Percentiles rank a stretch among this genome's conserved stretches.
Conservation (phyloP, 352 stramenopile genomes). For the Pythium phragmitis region DNA sequence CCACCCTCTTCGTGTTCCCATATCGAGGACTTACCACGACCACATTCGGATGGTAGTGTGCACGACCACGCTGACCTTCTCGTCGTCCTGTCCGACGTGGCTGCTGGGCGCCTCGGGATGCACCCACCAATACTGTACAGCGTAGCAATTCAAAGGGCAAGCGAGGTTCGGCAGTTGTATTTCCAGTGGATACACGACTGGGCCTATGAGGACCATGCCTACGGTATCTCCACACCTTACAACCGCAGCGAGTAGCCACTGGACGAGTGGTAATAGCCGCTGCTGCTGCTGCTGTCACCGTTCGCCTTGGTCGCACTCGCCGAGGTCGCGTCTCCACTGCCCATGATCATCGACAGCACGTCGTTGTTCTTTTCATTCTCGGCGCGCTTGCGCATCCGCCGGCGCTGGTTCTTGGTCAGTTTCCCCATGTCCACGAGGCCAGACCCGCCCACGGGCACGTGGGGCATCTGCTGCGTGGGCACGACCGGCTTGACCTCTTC, state of each 20-base stretch:
- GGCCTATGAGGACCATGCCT: too few relatives aligned
- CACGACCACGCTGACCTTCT: too few relatives aligned
- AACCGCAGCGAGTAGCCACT: slow-evolving; percentile 66
- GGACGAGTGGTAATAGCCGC: slow-evolving; percentile 66
- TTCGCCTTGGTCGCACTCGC: slow-evolving; percentile 5
- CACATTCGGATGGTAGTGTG: too few relatives aligned
- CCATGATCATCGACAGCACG: slow-evolving; percentile 61
- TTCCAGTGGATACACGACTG: too few relatives aligned
- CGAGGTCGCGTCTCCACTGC: slow-evolving; percentile 22
- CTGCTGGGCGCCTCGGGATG: too few relatives aligned
- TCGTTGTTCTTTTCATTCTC: slow-evolving; percentile 72
- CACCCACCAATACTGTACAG: too few relatives aligned
- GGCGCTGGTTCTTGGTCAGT: slow-evolving; percentile 80
- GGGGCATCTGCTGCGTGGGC: slow-evolving; percentile 18
- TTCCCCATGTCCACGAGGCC: slow-evolving; percentile 35
- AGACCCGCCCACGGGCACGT: slow-evolving; percentile 38
- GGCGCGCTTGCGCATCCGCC: slow-evolving; percentile 72
- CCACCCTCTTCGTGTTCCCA: too few relatives aligned
- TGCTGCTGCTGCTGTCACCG: slow-evolving; percentile 12
- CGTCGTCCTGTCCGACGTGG: too few relatives aligned
- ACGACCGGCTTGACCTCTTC: slow-evolving; percentile 11
- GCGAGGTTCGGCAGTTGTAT: too few relatives aligned
- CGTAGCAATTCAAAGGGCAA: too few relatives aligned
- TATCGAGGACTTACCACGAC: too few relatives aligned
- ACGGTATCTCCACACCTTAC: slow-evolving; percentile 19